A percentile compares a stretch with the other conserved stretches of the same genome.
Evolutionary conservation across 2,329 filamentous ascomycete genomes (phyloP).

Genomic region (Penicillium sp.): DNA sequence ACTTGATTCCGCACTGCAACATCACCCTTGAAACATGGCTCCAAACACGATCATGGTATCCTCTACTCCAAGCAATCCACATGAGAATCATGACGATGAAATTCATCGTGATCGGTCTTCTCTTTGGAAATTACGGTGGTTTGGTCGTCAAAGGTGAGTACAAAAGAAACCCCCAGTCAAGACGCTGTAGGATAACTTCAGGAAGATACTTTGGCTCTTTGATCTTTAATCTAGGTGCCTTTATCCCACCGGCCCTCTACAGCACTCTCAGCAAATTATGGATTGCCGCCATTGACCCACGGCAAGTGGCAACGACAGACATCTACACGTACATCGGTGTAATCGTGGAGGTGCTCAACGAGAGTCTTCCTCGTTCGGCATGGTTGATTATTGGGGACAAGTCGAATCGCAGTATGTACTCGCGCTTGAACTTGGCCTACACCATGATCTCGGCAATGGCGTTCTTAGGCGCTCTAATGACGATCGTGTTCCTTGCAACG

Average conservation of each 20-base stretch:
- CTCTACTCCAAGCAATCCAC: too few species aligned
- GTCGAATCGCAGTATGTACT: conserved; percentile 46
- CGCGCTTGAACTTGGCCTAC: conserved; percentile 55
- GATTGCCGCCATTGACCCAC: conserved; percentile 62
- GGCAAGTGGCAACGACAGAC: conserved; percentile 58
- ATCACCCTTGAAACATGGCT: too few species aligned
- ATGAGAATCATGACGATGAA: too few species aligned
- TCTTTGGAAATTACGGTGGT: too few species aligned
- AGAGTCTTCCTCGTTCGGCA: conserved; percentile 62
- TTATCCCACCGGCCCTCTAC: conserved; percentile 62
- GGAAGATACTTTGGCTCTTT: conserved; percentile 3
- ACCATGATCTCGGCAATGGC: conserved; percentile 54
- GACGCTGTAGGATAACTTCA: background rate
- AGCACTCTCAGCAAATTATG: conserved; percentile 60
- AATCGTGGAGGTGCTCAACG: conserved; percentile 63
- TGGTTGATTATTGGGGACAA: conserved; percentile 65
- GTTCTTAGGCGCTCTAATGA: conserved; percentile 54
- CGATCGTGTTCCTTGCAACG: conserved; percentile 52
- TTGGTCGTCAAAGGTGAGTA: too few species aligned
- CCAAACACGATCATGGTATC: too few species aligned
- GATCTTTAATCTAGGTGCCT: conserved; percentile 56
- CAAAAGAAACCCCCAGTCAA: too few species aligned
- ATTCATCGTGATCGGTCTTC: too few species aligned
- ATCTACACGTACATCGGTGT: conserved; percentile 64
- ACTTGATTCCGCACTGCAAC: too few species aligned